These are phyloP conservation scores for Saussurea involucrata DNA, from an alignment of 129 eudicot genomes.

Conservation along the genomic window DNA sequence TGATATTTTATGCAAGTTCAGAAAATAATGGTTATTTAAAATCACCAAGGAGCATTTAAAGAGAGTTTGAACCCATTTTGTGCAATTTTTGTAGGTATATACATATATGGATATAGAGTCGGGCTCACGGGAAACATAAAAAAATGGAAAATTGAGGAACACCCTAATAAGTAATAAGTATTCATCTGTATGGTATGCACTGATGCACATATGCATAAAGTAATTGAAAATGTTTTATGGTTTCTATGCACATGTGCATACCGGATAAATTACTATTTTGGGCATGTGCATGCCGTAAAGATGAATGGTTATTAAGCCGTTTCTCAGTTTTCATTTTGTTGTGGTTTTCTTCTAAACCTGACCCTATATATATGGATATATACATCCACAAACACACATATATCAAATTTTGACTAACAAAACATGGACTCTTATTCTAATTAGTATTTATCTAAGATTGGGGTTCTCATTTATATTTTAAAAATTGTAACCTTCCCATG, in stretches of 20 bases:
- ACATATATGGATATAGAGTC: background rate
- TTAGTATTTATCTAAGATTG: background rate
- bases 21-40: background rate
- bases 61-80: background rate
- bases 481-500: too few relatives aligned
- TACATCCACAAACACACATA: background rate
- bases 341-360: background rate
- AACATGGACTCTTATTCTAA: background rate
- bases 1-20: background rate
- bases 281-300: too few relatives aligned
- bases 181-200: too few relatives aligned
- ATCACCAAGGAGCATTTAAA: background rate
- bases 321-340: background rate
- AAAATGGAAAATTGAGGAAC: background rate
- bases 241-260: too few relatives aligned
- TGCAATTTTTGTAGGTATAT: background rate
- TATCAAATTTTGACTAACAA: background rate
- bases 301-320: background rate
- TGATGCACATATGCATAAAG: too few relatives aligned
- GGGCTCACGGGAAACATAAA: background rate
- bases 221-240: too few relatives aligned
- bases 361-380: background rate
- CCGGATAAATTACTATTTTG: too few relatives aligned
- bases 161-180: background rate
- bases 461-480: background rate